phyloP scores from a whole-genome alignment of 768 basidiomycete species.

The Amanita inopinata region DNA sequence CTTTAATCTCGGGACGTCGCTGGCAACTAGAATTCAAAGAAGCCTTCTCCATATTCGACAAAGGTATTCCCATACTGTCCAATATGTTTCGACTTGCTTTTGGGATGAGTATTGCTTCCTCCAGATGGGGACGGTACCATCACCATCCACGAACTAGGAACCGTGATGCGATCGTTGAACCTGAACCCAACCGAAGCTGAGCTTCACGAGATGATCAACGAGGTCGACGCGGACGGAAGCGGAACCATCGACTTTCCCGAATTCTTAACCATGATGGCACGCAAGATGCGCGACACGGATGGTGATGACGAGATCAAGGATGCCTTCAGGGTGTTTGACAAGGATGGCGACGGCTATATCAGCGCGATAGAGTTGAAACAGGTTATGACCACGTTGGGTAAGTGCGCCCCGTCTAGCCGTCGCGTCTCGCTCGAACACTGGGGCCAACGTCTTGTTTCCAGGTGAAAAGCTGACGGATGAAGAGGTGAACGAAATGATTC shows the following conservation, averaged over 20 bases:
- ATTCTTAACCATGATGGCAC: constrained; percentile 11
- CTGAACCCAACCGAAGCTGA: constrained; percentile 10
- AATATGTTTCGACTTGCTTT: not conserved
- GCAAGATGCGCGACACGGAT: constrained; percentile 10
- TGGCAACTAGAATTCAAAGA: constrained; percentile 17
- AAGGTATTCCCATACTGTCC: constrained; percentile 12
- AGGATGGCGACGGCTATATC: constrained; percentile 18
- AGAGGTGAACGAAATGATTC: constrained; percentile 26
- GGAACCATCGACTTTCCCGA: constrained; percentile 11
- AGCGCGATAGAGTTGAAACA: constrained; percentile 19
- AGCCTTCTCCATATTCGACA: constrained; percentile 19
- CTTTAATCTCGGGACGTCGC: not conserved
- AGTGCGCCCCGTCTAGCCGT: constrained; percentile 4
- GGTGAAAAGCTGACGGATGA: constrained; percentile 23
- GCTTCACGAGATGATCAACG: constrained; percentile 11
- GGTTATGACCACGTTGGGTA: constrained; percentile 20
- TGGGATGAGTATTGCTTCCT: not conserved
- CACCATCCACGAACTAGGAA: constrained; percentile 8
- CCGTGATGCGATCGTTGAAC: constrained; percentile 8
- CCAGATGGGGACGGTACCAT: constrained; percentile 11
- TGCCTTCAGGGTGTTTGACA: constrained; percentile 17
- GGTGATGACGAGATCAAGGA: constrained; percentile 11
- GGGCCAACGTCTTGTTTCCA: constrained; percentile 4
- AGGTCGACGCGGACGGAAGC: constrained; percentile 10
- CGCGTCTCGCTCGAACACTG: not conserved